Conservation (phyloP, 306 rosid genomes). For the Prunus mira region DNA sequence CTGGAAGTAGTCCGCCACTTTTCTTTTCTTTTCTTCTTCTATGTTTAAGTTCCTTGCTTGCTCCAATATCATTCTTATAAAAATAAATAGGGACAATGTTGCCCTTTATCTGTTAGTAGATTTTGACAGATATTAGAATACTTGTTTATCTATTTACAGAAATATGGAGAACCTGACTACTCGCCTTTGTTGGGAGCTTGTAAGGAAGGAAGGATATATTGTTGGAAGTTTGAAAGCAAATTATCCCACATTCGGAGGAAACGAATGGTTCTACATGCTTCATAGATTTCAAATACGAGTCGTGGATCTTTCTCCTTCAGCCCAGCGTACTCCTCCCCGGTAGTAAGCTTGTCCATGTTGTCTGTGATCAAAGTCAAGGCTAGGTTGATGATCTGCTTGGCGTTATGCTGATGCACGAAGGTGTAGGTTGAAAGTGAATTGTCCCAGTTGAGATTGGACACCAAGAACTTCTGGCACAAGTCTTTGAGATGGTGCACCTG, state of each 20-base stretch:
- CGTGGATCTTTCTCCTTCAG: constrained; percentile 59
- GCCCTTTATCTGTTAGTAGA: too few species aligned
- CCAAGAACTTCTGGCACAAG: constrained; percentile 58
- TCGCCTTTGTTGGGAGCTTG: constrained; percentile 78
- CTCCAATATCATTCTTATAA: too few species aligned
- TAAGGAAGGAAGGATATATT: constrained; percentile 67
- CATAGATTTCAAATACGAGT: constrained; percentile 64
- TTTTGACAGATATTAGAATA: not conserved
- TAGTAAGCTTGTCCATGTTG: constrained; percentile 51
- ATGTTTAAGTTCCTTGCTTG: too few species aligned
- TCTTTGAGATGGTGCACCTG: constrained; percentile 69
- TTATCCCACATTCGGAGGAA: too few species aligned
- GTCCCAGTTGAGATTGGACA: constrained; percentile 55
- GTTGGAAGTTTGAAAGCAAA: too few species aligned
- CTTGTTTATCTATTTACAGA: constrained; percentile 44
- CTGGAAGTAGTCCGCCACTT: too few species aligned
- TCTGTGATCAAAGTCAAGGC: constrained; percentile 49
- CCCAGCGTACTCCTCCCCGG: constrained; percentile 42
- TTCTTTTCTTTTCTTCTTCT: too few species aligned
- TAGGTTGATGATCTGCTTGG: constrained; percentile 39
- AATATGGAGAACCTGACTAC: constrained; percentile 61
- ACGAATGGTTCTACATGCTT: constrained; percentile 18
- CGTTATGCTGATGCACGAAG: constrained; percentile 62
- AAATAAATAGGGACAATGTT: too few species aligned
- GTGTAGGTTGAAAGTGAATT: constrained; percentile 48